Conservation (phyloP, 2,329 filamentous ascomycete genomes). For the Ceratocystis papillata region DNA sequence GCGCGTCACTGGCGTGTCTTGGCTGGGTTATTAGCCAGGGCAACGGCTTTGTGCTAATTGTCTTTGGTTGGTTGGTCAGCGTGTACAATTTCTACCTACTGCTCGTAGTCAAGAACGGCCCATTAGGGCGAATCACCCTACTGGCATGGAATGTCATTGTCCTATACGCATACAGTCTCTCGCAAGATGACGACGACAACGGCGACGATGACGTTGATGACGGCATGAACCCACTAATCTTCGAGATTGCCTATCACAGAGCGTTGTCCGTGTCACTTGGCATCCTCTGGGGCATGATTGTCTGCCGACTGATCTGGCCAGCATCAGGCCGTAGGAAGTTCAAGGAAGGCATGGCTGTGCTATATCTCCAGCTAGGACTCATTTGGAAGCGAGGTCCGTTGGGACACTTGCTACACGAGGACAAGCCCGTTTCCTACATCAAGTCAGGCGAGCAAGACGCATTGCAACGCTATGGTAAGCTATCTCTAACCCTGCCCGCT, state of each 20-base stretch:
- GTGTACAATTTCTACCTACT: conserved; percentile 85
- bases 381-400: conserved; percentile 94
- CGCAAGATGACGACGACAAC: conserved; percentile 65
- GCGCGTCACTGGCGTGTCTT: conserved; percentile 61
- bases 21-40: conserved; percentile 69
- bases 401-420: conserved; percentile 55
- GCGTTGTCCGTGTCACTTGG: conserved; percentile 77
- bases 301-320: conserved; percentile 85
- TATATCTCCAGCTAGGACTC: conserved; percentile 88
- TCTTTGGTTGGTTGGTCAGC: conserved; percentile 72
- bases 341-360: conserved; percentile 75
- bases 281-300: conserved; percentile 81
- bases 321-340: conserved; percentile 82
- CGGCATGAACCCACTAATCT: conserved; percentile 70
- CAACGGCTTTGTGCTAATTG: conserved; percentile 62
- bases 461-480: conserved; percentile 60
- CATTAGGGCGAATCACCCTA: conserved; percentile 85
- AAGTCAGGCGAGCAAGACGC: conserved; percentile 77
- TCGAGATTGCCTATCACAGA: conserved; percentile 78
- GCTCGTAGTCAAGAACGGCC: conserved; percentile 69
- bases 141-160: conserved; percentile 93
- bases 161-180: conserved; percentile 85
- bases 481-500: background rate
- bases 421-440: conserved; percentile 59
- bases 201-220: conserved; percentile 84